phyloP scores from a whole-genome alignment of 176 grass and related monocot species.

The Zea mays region DNA sequence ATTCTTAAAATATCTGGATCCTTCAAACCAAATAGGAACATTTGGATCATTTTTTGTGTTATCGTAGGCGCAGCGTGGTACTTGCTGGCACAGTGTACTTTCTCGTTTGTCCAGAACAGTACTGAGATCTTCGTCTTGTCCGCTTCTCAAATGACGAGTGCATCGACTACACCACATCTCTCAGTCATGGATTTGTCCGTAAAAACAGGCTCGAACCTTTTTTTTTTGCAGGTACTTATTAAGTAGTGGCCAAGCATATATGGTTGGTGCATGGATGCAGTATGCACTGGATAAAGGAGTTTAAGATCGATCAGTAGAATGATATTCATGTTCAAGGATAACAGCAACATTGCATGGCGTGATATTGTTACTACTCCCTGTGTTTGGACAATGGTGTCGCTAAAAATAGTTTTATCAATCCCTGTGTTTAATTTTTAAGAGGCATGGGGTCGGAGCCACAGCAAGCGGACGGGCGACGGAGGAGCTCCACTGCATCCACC shows the following conservation, averaged over 20 bases:
- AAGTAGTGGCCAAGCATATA: neutral
- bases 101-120: slow-evolving; percentile 5
- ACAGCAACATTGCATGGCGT: neutral
- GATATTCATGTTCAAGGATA: neutral
- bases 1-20: too few species aligned
- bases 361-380: neutral
- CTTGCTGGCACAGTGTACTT: neutral
- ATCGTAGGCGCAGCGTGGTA: neutral
- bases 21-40: too few species aligned
- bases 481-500: too few species aligned
- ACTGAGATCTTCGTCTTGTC: slow-evolving; percentile 6
- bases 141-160: neutral
- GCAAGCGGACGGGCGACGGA: too few species aligned
- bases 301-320: neutral
- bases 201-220: neutral
- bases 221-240: neutral
- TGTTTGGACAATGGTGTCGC: neutral
- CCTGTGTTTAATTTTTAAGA: too few species aligned
- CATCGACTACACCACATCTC: neutral
- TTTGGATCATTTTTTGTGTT: neutral
- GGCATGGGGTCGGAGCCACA: neutral
- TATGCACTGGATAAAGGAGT: neutral
- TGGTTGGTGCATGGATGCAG: neutral
- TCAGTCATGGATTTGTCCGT: neutral
- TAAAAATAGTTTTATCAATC: neutral